Evolutionary conservation across 257 asterid species (phyloP).

Genomic region (Solanum tacnaense): DNA sequence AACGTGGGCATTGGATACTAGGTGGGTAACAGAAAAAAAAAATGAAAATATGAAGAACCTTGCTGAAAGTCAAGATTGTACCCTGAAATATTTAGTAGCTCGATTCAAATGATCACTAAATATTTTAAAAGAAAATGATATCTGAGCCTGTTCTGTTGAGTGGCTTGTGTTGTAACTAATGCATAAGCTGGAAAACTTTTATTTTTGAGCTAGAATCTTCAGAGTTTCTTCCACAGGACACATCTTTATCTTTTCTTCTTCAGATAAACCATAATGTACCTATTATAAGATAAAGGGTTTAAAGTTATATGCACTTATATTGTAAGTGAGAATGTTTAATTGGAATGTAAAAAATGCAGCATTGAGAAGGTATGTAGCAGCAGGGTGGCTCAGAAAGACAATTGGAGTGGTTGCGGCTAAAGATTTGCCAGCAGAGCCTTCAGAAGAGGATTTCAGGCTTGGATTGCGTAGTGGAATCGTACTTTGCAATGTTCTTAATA

Average conservation of each 20-base stretch:
- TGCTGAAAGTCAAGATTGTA: not conserved
- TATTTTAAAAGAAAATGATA: not conserved
- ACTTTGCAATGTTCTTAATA: conserved; percentile 85
- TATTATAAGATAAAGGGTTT: not conserved
- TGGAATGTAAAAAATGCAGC: conserved; percentile 40
- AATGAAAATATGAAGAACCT: not conserved
- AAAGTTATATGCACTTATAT: not conserved
- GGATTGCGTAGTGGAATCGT: conserved; percentile 85
- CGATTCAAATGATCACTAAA: not conserved
- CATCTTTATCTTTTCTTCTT: conserved; percentile 36
- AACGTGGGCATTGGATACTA: not conserved
- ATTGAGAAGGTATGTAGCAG: conserved; percentile 76
- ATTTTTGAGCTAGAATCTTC: not conserved
- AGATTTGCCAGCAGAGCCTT: conserved; percentile 92
- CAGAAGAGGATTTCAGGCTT: conserved; percentile 80
- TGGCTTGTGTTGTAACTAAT: not conserved
- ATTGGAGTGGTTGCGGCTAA: conserved; percentile 79
- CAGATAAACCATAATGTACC: conserved; percentile 28
- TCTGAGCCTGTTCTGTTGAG: not conserved
- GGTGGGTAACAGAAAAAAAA: not conserved
- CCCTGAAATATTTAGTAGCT: not conserved
- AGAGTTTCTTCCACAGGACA: conserved; percentile 11
- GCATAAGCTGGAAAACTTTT: conserved; percentile 26
- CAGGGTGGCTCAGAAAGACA: conserved; percentile 79
- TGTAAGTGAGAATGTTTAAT: not conserved